Evolutionary conservation across 805 yeast genomes (phyloP).

Genomic region (Nakazawaea molendinolei): DNA sequence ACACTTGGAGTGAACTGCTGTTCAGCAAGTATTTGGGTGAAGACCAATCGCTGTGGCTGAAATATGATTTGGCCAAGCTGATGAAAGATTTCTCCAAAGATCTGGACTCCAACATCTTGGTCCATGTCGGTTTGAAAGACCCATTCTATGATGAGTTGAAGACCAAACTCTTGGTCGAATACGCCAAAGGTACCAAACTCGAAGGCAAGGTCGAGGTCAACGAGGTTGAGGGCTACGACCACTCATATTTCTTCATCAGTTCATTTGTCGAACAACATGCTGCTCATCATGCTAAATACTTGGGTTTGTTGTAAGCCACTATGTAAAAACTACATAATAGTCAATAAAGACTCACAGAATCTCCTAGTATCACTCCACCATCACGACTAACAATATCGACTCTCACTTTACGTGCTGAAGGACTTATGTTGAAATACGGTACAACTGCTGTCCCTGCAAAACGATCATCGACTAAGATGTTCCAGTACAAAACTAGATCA

Average conservation of each 20-base stretch:
- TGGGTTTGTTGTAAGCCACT: conserved; percentile 22
- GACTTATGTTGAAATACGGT: conserved; percentile 2
- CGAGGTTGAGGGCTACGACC: conserved; percentile 81
- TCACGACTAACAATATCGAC: conserved; percentile 11
- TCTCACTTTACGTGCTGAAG: conserved; percentile 4
- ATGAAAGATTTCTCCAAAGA: conserved; percentile 41
- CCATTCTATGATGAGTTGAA: conserved; percentile 69
- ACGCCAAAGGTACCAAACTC: conserved; percentile 51
- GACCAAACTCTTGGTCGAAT: conserved; percentile 65
- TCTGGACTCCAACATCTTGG: conserved; percentile 48
- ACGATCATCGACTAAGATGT: conserved; percentile 5
- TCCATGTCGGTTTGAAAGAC: conserved; percentile 80
- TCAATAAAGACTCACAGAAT: not conserved
- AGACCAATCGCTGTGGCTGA: conserved; percentile 54
- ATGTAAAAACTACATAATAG: not conserved
- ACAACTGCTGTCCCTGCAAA: conserved; percentile 9
- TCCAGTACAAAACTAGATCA: conserved; percentile 10
- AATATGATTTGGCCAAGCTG: conserved; percentile 82
- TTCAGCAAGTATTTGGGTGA: conserved; percentile 73
- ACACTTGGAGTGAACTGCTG: conserved; percentile 87
- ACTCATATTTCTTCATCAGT: conserved; percentile 80
- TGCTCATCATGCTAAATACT: conserved; percentile 67
- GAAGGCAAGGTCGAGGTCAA: conserved; percentile 53
- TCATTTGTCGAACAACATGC: conserved; percentile 80
- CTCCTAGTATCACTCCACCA: conserved; percentile 11